Conservation (phyloP, 164 flowering plant genomes). For the Litsea cubeba region DNA sequence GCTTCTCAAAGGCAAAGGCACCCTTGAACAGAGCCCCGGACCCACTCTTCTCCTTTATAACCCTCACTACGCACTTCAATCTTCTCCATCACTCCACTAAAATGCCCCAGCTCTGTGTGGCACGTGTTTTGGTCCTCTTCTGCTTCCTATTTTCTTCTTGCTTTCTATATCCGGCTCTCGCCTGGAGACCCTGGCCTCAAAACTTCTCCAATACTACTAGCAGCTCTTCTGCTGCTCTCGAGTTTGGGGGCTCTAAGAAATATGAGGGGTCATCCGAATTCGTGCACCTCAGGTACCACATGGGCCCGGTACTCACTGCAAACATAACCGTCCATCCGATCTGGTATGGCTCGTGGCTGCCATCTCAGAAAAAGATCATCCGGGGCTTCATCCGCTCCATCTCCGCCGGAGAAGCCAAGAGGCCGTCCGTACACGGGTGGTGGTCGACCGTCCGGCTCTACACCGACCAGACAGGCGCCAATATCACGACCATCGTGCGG, state of each 20-base stretch:
- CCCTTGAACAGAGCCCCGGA: no score
- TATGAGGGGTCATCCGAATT: constrained; percentile 70
- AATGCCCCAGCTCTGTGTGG: neutral
- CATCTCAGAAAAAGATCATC: constrained; percentile 52
- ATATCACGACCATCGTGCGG: constrained; percentile 49
- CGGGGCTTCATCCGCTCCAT: constrained; percentile 66
- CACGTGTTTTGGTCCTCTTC: neutral
- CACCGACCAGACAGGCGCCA: constrained; percentile 88
- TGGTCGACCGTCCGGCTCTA: constrained; percentile 75
- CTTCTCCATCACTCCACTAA: constrained; percentile 5
- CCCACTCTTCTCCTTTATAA: no score
- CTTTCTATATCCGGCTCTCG: constrained; percentile 13
- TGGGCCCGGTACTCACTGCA: constrained; percentile 77
- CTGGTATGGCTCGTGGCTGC: constrained; percentile 72
- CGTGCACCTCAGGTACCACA: constrained; percentile 64
- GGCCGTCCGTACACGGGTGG: constrained; percentile 79
- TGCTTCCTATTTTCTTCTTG: constrained; percentile 11
- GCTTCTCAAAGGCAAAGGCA: no score
- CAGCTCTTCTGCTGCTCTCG: neutral
- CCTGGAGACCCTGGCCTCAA: constrained; percentile 62
- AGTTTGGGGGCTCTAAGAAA: constrained; percentile 41
- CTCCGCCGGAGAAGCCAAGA: constrained; percentile 37
- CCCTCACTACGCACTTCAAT: neutral
- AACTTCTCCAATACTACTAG: constrained; percentile 5
- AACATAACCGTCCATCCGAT: constrained; percentile 64